Evolutionary conservation across 768 basidiomycete species (phyloP).

Genomic region (Suillus americanus): DNA sequence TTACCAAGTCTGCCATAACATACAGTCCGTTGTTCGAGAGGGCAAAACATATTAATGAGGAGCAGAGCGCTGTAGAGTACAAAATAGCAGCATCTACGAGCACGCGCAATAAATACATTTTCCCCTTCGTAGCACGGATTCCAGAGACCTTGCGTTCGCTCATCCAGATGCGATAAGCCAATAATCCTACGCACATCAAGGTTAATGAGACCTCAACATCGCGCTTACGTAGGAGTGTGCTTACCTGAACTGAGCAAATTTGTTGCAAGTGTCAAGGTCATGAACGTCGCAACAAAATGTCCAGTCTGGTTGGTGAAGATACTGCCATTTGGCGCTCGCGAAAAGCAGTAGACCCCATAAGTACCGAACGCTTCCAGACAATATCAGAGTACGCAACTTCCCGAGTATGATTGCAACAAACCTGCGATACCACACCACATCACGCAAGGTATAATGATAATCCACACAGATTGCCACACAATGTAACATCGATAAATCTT

Average conservation of each 20-base stretch:
- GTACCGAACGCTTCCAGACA: not conserved
- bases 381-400: not conserved
- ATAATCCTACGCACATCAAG: not conserved
- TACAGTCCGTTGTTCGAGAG: slow-evolving; percentile 2
- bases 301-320: not conserved
- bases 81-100: not conserved
- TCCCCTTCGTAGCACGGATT: not conserved
- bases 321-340: not conserved
- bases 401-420: not conserved
- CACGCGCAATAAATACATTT: not conserved
- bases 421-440: slow-evolving; percentile 10
- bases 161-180: not conserved
- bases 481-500: slow-evolving; percentile 14
- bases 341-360: not conserved
- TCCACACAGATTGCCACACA: slow-evolving; percentile 13
- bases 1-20: slow-evolving; percentile 2
- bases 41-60: slow-evolving; percentile 3
- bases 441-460: slow-evolving; percentile 9
- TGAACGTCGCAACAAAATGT: not conserved
- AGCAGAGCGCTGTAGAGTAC: slow-evolving; percentile 8
- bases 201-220: not conserved
- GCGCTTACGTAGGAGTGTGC: not conserved
- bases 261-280: not conserved
- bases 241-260: not conserved
- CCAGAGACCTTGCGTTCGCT: not conserved